phyloP scores from a whole-genome alignment of 2,329 filamentous ascomycete species.

The Colletotrichum lindemuthianum region DNA sequence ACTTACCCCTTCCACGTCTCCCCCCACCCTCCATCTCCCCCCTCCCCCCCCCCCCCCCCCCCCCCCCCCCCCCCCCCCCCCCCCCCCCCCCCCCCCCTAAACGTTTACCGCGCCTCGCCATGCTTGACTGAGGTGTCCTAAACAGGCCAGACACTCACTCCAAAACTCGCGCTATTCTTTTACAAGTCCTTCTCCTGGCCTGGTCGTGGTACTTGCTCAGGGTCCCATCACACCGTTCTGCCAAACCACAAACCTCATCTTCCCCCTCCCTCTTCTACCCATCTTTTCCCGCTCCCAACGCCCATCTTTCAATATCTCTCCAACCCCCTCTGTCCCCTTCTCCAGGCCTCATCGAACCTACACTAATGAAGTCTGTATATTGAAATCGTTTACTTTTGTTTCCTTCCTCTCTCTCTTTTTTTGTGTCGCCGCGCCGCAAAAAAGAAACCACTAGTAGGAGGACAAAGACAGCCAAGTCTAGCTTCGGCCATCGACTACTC shows the following conservation, averaged over 20 bases:
- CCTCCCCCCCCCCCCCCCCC: constrained; percentile 5
- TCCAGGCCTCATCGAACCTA: constrained; percentile 38
- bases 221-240: constrained; percentile 6
- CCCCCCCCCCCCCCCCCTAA: background rate
- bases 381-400: constrained; percentile 37
- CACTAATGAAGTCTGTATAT: constrained; percentile 38
- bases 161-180: background rate
- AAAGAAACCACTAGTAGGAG: constrained; percentile 27
- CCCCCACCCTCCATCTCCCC: background rate
- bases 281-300: constrained; percentile 17
- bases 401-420: constrained; percentile 31
- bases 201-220: no score
- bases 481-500: no score
- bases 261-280: constrained; percentile 10
- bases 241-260: constrained; percentile 26
- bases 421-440: constrained; percentile 24
- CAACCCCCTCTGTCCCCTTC: constrained; percentile 35
- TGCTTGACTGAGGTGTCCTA: constrained; percentile 14
- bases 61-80: background rate
- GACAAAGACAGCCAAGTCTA: no score
- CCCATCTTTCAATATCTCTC: constrained; percentile 14
- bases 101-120: background rate
- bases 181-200: no score
- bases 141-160: constrained; percentile 18
- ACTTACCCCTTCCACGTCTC: background rate